Evolutionary conservation across 495 filamentous ascomycete species (phyloP).

Genomic region (Neurospora sp.): DNA sequence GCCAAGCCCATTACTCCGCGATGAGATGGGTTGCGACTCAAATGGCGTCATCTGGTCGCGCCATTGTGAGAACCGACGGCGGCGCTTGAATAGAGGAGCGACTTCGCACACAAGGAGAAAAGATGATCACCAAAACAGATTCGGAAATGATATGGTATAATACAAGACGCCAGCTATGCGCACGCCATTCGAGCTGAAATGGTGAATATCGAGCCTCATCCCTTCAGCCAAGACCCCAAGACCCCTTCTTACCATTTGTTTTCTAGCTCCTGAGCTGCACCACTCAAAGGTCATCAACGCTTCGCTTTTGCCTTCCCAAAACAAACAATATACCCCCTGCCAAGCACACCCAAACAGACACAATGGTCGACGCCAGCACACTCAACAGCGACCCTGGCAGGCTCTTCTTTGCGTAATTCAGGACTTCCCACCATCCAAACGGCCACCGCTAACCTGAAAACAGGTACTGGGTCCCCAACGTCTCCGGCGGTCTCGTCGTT

Average conservation of each 20-base stretch:
- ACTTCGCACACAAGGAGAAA: not conserved
- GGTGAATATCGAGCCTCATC: not conserved
- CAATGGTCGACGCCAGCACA: slow-evolving; percentile 2
- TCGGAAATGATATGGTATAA: not conserved
- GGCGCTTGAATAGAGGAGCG: not conserved
- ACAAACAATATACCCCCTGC: not conserved
- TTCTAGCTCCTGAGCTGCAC: not conserved
- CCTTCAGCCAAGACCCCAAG: not conserved
- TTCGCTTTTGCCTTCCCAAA: not conserved
- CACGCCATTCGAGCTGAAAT: not conserved
- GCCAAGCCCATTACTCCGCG: slow-evolving; percentile 8
- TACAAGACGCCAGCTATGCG: not conserved
- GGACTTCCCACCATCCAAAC: too few relatives aligned
- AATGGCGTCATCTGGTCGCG: not conserved
- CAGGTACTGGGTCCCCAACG: slow-evolving; percentile 42
- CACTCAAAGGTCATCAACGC: not conserved
- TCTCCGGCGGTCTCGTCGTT: slow-evolving; percentile 38
- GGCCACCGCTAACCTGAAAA: not conserved
- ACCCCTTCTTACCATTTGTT: not conserved
- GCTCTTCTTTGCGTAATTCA: slow-evolving; percentile 14
- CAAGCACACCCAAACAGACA: not conserved
- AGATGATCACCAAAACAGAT: not conserved
- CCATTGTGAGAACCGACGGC: not conserved
- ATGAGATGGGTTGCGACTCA: not conserved
- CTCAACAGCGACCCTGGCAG: slow-evolving; percentile 12